Evolutionary conservation across 495 filamentous ascomycete genomes (phyloP).

Genomic region (Clavariopsis aquatica): DNA sequence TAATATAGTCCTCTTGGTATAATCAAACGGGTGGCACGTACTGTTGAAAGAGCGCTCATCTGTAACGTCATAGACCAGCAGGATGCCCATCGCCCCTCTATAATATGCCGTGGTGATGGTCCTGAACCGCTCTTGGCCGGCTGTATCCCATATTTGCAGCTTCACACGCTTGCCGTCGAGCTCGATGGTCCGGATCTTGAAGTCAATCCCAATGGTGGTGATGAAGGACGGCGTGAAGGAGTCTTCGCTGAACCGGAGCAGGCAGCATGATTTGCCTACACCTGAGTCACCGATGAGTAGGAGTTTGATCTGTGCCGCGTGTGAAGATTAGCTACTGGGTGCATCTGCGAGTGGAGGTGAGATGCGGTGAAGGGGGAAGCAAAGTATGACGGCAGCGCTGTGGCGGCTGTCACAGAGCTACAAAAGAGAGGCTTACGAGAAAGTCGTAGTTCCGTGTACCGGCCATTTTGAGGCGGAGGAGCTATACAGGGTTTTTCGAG

Average conservation of each 20-base stretch:
- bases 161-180: constrained; percentile 97
- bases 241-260: constrained; percentile 97
- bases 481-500: constrained; percentile 20
- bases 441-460: constrained; percentile 98
- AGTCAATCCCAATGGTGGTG: constrained; percentile 99
- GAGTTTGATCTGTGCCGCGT: constrained; percentile 79
- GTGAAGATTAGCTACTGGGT: constrained; percentile 8
- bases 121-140: constrained; percentile 95
- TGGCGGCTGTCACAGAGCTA: not conserved
- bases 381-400: not conserved
- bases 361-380: constrained; percentile 1
- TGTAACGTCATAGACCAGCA: constrained; percentile 97
- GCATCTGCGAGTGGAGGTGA: not conserved
- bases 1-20: too few relatives aligned
- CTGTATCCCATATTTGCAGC: constrained; percentile 99
- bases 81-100: constrained; percentile 95
- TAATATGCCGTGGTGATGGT: constrained; percentile 99
- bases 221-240: constrained; percentile 99
- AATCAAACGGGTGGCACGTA: constrained; percentile 52
- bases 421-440: constrained; percentile 64
- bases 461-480: constrained; percentile 67
- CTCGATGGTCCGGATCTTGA: constrained; percentile 99
- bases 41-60: constrained; percentile 97
- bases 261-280: constrained; percentile 97
- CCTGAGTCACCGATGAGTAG: constrained; percentile 97